Percentiles rank a stretch among this genome's conserved stretches.
Conservation (phyloP, 2,329 filamentous ascomycete species). For the Fusarium domesticum region DNA sequence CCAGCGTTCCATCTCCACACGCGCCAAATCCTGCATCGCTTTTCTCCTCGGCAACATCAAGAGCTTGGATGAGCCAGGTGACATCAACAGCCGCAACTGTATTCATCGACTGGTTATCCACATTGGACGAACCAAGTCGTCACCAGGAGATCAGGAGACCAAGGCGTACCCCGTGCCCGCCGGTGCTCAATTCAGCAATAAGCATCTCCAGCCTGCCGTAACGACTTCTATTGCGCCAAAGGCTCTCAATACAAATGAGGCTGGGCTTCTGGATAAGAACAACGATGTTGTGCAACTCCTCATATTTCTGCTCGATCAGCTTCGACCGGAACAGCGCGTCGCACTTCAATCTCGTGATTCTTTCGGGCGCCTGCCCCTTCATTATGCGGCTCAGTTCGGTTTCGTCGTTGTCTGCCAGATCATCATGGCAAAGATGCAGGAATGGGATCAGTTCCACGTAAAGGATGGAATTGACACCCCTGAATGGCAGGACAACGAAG, state of each 20-base stretch:
- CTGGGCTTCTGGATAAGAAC: slow-evolving; percentile 61
- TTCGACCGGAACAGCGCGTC: slow-evolving; percentile 64
- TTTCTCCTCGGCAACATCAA: slow-evolving; percentile 66
- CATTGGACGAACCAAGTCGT: slow-evolving; percentile 71
- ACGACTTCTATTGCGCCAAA: slow-evolving; percentile 61
- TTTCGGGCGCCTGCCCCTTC: slow-evolving; percentile 79
- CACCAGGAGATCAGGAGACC: slow-evolving; percentile 48
- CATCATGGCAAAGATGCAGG: slow-evolving; percentile 83
- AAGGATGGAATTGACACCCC: slow-evolving; percentile 81
- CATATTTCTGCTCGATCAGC: slow-evolving; percentile 59
- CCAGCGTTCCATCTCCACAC: slow-evolving; percentile 70
- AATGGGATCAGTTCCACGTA: slow-evolving; percentile 84
- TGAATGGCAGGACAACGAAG: slow-evolving; percentile 89
- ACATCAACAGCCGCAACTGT: slow-evolving; percentile 92
- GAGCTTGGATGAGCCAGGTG: slow-evolving; percentile 78
- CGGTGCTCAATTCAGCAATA: slow-evolving; percentile 56
- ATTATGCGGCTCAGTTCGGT: slow-evolving; percentile 93
- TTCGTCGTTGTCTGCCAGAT: slow-evolving; percentile 87
- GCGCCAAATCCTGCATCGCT: slow-evolving; percentile 67
- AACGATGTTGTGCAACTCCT: slow-evolving; percentile 74
- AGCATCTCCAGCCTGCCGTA: slow-evolving; percentile 77
- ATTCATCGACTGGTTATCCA: slow-evolving; percentile 90
- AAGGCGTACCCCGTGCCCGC: slow-evolving; percentile 50
- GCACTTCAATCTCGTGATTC: slow-evolving; percentile 70
- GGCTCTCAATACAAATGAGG: slow-evolving; percentile 63